These are phyloP conservation scores for Phyllostachys edulis DNA, from an alignment of 176 grass and related monocot genomes.

Conservation along the genomic window DNA sequence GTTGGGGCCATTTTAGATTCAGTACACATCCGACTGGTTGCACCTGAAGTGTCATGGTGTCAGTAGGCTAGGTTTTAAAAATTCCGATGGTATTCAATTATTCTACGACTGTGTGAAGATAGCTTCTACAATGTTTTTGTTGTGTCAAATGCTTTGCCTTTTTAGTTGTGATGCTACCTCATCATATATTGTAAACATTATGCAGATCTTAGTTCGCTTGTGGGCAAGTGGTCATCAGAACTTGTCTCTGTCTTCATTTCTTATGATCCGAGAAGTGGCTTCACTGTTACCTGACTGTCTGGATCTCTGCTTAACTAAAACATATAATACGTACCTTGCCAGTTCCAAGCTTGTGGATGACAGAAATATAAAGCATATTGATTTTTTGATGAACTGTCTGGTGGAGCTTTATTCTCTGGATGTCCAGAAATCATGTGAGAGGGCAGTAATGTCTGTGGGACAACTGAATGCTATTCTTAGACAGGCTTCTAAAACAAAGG, in stretches of 20 bases:
- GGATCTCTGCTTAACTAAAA: conserved; percentile 66
- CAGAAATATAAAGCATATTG: conserved; percentile 56
- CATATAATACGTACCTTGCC: conserved; percentile 72
- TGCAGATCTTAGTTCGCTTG: conserved; percentile 77
- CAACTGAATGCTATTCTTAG: conserved; percentile 68
- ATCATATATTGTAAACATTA: neutral
- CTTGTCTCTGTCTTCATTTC: conserved; percentile 69
- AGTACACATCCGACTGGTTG: conserved; percentile 26
- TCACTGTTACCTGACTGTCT: conserved; percentile 62
- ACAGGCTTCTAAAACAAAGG: conserved; percentile 65
- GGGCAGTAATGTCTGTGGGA: conserved; percentile 56
- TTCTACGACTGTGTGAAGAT: neutral
- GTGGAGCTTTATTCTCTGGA: conserved; percentile 85
- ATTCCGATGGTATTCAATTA: neutral
- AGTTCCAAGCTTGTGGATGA: conserved; percentile 70
- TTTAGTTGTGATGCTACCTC: conserved; percentile 8
- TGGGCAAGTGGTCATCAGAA: conserved; percentile 79
- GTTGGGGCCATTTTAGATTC: neutral
- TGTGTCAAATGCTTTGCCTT: neutral
- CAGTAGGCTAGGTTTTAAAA: neutral
- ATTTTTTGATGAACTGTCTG: conserved; percentile 66
- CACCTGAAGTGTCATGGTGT: neutral
- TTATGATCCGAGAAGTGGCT: conserved; percentile 67
- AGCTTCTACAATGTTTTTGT: conserved; percentile 1
- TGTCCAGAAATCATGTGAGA: conserved; percentile 66